Evolutionary conservation across 371 early-diverging fungal species (phyloP), one percentile per base, ranked within the genome.

Genomic region (Hamiltosporidium tvaerminnensis): DNA sequence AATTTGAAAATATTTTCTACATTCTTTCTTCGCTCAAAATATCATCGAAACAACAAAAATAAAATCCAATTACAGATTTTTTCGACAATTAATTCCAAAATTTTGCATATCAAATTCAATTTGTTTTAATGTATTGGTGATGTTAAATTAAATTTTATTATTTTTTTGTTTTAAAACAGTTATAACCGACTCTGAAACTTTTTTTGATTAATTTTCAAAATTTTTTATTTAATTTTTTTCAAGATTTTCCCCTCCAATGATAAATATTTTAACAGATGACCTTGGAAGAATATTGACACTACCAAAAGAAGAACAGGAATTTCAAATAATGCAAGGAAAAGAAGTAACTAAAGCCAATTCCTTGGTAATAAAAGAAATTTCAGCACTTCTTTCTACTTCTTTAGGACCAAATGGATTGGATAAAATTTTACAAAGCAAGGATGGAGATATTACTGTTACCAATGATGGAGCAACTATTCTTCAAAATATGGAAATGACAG

Each of bases 391-490:
- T 60, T 88, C 87, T 72, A 91, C 97, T 9, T 93, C 93, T 31
- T 84, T 99, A n/a, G 99, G 99, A 34, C 99, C 99, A 33, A 85
- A 89, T 67, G 98, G 92, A 55, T 84, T 96, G 67, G 98, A 99
- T 83, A 99, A 99, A 84, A 94, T 95, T 61, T 81, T 99, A 52
- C 89, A 93, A 64, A 91, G 92, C 34, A 87, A 90, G 59, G 98
- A 97, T 81, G 97, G 94, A 57, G 93, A 97, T 64, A 91, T 99
- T 67, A 93, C 90, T 36, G 87, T 97, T 31, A 95, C 97, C 53
- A 99, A 99, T 80, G 99, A 99, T 75, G 99, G 99, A 53, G 96
- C 97, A n/a, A 97, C 99, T 10, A 99, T 99, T 76, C 81, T 99
- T 64, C 82, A 84, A 73, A 87, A 92, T 75, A 96, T 96, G 96